phyloP scores from a whole-genome alignment of 1,139 yeast species.

The Debaryomycetaceae sp. region DNA sequence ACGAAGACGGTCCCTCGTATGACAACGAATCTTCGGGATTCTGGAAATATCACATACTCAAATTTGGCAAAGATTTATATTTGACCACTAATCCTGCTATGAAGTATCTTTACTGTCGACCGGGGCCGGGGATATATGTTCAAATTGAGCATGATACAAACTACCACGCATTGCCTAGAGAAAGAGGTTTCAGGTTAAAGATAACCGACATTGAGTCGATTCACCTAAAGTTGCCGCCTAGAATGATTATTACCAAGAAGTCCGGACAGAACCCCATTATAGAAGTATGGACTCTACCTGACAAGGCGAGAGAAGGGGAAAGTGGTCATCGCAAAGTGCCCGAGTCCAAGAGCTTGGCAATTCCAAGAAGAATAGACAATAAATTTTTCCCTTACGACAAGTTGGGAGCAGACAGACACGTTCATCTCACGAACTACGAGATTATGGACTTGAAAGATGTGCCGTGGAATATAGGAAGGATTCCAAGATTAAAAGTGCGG shows the following conservation, averaged over 20 bases:
- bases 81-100: constrained; percentile 58
- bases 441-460: constrained; percentile 23
- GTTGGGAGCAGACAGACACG: constrained; percentile 4
- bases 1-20: neutral
- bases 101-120: constrained; percentile 51
- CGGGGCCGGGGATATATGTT: constrained; percentile 56
- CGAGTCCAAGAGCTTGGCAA: constrained; percentile 21
- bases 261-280: constrained; percentile 16
- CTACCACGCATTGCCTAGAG: constrained; percentile 5
- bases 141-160: constrained; percentile 26
- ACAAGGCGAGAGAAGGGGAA: constrained; percentile 1
- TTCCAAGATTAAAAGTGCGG: constrained; percentile 33
- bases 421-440: constrained; percentile 26
- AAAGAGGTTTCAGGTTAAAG: constrained; percentile 25
- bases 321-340: neutral
- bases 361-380: constrained; percentile 24
- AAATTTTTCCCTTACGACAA: constrained; percentile 20
- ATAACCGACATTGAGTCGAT: constrained; percentile 30
- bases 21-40: constrained; percentile 15
- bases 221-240: constrained; percentile 16
- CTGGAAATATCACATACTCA: constrained; percentile 61
- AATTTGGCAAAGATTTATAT: constrained; percentile 48
- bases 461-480: constrained; percentile 45
- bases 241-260: constrained; percentile 28
- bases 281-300: constrained; percentile 26